A percentile compares a stretch with the other conserved stretches of the same genome.
phyloP scores from a whole-genome alignment of 2,329 filamentous ascomycete species.

The Sporothrix brasiliensis region DNA sequence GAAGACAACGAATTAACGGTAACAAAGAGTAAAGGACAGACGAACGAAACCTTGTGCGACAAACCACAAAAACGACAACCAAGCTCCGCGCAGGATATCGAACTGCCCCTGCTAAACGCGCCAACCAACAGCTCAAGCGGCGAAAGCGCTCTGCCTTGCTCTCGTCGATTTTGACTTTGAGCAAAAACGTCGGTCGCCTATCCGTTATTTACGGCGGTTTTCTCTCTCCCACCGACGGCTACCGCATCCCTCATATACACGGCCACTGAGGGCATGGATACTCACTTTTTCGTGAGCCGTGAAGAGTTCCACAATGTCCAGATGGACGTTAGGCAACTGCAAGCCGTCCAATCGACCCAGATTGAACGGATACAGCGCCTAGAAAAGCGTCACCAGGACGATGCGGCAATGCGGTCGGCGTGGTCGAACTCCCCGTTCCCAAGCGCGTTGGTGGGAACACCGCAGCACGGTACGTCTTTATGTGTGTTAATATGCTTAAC shows the following conservation, averaged over 20 bases:
- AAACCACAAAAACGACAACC: not conserved
- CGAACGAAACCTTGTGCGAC: not conserved
- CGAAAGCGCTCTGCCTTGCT: not conserved
- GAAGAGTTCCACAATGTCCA: constrained; percentile 70
- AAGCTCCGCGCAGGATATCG: not conserved
- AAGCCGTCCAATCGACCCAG: constrained; percentile 64
- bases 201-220: not conserved
- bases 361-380: constrained; percentile 63
- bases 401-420: constrained; percentile 75
- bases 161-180: not conserved
- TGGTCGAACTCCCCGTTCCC: constrained; percentile 93
- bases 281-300: constrained; percentile 60
- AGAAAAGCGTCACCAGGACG: constrained; percentile 68
- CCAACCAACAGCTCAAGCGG: not conserved
- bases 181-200: constrained; percentile 6
- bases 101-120: not conserved
- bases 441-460: constrained; percentile 77
- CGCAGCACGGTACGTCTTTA: constrained; percentile 73
- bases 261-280: constrained; percentile 59
- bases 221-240: not conserved
- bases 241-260: constrained; percentile 21
- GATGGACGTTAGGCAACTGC: constrained; percentile 71
- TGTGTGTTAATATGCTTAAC: not conserved
- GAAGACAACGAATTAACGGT: not conserved
- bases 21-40: not conserved